phyloP scores from a whole-genome alignment of 148 eudicot genomes.

The Camellia granthamiana region DNA sequence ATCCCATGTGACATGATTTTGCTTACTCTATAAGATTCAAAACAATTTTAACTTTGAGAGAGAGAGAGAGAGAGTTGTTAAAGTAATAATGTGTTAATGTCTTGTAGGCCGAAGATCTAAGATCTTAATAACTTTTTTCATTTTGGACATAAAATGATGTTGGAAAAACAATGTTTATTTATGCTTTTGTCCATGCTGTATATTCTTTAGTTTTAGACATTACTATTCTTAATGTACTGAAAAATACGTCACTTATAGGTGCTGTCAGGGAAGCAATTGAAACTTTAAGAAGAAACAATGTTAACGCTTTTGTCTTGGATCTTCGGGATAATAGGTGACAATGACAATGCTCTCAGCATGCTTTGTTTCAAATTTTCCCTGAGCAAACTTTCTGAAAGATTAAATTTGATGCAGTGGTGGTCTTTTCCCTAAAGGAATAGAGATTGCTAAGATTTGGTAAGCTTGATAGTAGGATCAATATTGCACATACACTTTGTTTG shows the following conservation, averaged over 20 bases:
- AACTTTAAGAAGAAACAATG: slow-evolving; percentile 71
- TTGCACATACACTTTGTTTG: background rate
- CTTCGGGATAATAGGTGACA: slow-evolving; percentile 96
- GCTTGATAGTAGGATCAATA: slow-evolving; percentile 15
- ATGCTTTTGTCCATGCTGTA: background rate
- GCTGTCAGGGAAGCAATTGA: slow-evolving; percentile 92
- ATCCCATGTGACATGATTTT: too few relatives aligned
- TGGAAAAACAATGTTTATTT: background rate
- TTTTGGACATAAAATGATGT: background rate
- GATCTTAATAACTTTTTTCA: background rate
- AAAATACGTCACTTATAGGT: slow-evolving; percentile 36
- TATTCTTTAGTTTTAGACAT: too few relatives aligned
- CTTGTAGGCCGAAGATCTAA: too few relatives aligned
- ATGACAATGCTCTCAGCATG: slow-evolving; percentile 4
- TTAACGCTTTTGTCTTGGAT: slow-evolving; percentile 83
- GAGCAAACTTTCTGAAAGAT: slow-evolving; percentile 25
- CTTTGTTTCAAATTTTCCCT: background rate
- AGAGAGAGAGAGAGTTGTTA: background rate
- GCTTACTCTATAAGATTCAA: too few relatives aligned
- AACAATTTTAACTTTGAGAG: too few relatives aligned
- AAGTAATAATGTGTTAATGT: background rate
- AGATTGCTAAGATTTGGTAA: slow-evolving; percentile 93
- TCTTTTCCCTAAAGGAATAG: slow-evolving; percentile 95
- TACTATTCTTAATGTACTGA: background rate
- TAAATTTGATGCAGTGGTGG: slow-evolving; percentile 83